Conservation (phyloP, 257 asterid species). For the Hygrophila difformis region DNA sequence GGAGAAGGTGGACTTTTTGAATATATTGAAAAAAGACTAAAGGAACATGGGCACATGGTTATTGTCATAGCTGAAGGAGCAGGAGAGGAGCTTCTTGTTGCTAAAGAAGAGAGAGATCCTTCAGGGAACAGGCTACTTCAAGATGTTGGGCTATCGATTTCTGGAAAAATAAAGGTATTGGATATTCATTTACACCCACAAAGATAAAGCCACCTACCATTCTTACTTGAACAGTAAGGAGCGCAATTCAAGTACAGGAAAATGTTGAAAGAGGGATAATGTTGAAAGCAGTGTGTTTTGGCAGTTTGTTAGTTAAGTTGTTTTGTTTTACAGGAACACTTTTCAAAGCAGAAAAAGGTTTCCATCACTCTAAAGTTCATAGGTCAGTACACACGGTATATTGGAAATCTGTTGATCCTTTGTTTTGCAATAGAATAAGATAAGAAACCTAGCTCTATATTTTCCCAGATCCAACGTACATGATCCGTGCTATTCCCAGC, state of each 20-base stretch:
- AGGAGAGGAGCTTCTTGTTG: conserved; percentile 54
- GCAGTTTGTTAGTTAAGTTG: conserved; percentile 1
- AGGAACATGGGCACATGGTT: conserved; percentile 73
- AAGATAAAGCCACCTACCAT: too few species aligned
- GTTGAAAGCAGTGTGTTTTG: too few species aligned
- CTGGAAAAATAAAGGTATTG: conserved; percentile 62
- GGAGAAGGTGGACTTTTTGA: conserved; percentile 59
- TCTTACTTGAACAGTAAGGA: too few species aligned
- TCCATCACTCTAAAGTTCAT: conserved; percentile 52
- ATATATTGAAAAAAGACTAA: conserved; percentile 39
- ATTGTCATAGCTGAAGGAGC: conserved; percentile 78
- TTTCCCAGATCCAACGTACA: too few species aligned
- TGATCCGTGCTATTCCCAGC: too few species aligned
- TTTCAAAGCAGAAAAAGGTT: conserved; percentile 23
- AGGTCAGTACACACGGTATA: conserved; percentile 30
- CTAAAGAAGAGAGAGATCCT: conserved; percentile 51
- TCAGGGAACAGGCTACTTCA: conserved; percentile 60
- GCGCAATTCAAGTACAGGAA: too few species aligned
- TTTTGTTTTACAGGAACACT: conserved; percentile 43
- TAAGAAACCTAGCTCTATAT: too few species aligned
- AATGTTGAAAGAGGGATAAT: too few species aligned
- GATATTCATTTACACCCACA: too few species aligned
- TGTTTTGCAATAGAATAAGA: too few species aligned
- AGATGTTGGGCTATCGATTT: conserved; percentile 65
- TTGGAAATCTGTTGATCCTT: too few species aligned